phyloP scores from a whole-genome alignment of 2,329 filamentous ascomycete species.

The Sclerotinia nivalis region DNA sequence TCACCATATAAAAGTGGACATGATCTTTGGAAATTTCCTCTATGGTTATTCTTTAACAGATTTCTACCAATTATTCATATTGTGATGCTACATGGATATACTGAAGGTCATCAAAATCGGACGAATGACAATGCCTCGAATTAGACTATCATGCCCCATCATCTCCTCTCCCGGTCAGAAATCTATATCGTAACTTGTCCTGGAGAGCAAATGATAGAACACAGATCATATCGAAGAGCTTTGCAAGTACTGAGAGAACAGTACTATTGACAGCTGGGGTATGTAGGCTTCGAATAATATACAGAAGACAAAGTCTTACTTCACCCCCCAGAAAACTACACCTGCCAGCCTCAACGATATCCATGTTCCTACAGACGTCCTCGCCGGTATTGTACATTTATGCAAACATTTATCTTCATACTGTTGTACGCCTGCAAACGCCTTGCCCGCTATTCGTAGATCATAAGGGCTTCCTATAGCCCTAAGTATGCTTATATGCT shows the following conservation, averaged over 20 bases:
- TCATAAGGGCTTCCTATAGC: slow-evolving; percentile 29
- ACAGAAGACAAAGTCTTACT: slow-evolving; percentile 32
- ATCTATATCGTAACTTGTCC: neutral
- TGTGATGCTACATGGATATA: slow-evolving; percentile 9
- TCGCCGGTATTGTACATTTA: slow-evolving; percentile 34
- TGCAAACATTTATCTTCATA: slow-evolving; percentile 32
- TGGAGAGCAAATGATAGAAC: neutral
- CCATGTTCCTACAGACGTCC: slow-evolving; percentile 31
- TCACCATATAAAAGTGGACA: slow-evolving; percentile 11
- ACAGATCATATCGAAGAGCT: neutral
- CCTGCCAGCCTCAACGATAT: slow-evolving; percentile 36
- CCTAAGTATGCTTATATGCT: slow-evolving; percentile 29
- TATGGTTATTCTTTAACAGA: neutral
- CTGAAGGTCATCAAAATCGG: neutral
- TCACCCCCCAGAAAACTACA: slow-evolving; percentile 30
- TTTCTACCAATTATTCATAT: neutral
- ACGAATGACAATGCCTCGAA: neutral
- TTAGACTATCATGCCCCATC: neutral
- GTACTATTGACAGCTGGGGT: slow-evolving; percentile 34
- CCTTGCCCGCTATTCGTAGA: slow-evolving; percentile 37
- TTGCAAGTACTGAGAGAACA: slow-evolving; percentile 29
- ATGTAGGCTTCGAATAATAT: slow-evolving; percentile 34
- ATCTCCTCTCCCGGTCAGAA: neutral
- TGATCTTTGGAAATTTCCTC: neutral
- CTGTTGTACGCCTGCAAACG: slow-evolving; percentile 35